These are phyloP conservation scores for Tubosaeta brunneosetosa DNA, from an alignment of 768 basidiomycete genomes.

Conservation along the genomic window DNA sequence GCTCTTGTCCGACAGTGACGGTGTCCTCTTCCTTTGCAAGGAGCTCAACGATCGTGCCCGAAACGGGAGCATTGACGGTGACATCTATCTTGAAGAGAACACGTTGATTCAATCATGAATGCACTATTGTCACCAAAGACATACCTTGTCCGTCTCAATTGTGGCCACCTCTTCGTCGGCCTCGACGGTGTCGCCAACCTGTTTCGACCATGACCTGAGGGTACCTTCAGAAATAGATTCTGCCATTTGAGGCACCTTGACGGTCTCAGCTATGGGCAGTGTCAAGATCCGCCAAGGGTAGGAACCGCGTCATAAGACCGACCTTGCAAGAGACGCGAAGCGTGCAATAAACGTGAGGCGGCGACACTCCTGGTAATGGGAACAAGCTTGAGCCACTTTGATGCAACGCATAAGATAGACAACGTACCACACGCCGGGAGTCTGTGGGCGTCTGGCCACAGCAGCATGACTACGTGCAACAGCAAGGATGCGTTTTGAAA, in stretches of 20 bases:
- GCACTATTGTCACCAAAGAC: not conserved
- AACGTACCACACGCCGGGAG: conserved; percentile 39
- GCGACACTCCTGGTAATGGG: conserved; percentile 40
- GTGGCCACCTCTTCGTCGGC: conserved; percentile 96
- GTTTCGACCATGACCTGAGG: conserved; percentile 89
- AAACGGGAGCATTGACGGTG: conserved; percentile 86
- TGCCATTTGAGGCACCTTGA: conserved; percentile 97
- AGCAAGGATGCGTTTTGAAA: conserved; percentile 65
- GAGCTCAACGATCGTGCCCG: conserved; percentile 83
- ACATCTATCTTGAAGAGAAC: conserved; percentile 76
- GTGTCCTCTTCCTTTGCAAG: conserved; percentile 92
- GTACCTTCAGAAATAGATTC: conserved; percentile 99
- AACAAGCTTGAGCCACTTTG: conserved; percentile 4
- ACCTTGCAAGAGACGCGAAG: conserved; percentile 69
- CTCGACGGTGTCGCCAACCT: conserved; percentile 86
- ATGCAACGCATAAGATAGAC: not conserved
- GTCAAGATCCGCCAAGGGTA: conserved; percentile 7
- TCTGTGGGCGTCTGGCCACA: conserved; percentile 33
- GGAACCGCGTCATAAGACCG: conserved; percentile 25
- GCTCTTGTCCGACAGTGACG: conserved; percentile 90
- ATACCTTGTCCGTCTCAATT: conserved; percentile 97
- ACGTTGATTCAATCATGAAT: not conserved
- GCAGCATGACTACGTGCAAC: conserved; percentile 58
- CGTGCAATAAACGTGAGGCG: conserved; percentile 49
- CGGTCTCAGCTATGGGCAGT: conserved; percentile 62